phyloP scores from a whole-genome alignment of 228 moss, liverwort and hornwort genomes.

The Sphagnum fallax region DNA sequence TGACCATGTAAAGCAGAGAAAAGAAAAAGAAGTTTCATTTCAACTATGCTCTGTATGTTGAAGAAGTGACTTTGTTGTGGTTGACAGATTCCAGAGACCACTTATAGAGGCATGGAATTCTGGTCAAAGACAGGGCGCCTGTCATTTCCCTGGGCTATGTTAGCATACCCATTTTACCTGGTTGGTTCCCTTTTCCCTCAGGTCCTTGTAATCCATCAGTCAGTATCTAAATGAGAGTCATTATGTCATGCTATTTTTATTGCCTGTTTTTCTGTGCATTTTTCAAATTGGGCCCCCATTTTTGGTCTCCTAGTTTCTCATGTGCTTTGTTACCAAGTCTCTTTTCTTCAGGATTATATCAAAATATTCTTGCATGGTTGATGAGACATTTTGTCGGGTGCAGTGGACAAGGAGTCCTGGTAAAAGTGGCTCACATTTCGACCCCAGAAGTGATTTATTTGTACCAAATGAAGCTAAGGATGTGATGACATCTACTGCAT shows the following conservation, averaged over 20 bases:
- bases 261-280: no score
- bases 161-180: conserved; percentile 67
- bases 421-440: conserved; percentile 53
- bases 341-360: no score
- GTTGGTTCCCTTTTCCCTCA: conserved; percentile 9
- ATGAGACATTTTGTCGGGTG: not conserved
- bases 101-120: conserved; percentile 17
- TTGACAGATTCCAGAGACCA: conserved; percentile 26
- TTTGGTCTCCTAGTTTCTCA: no score
- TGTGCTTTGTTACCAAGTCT: not conserved
- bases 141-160: conserved; percentile 43
- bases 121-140: conserved; percentile 37
- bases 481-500: conserved; percentile 55
- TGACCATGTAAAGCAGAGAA: no score
- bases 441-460: conserved; percentile 61
- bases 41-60: no score
- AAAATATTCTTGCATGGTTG: not conserved
- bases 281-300: not conserved
- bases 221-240: no score
- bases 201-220: not conserved
- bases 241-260: no score
- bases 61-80: not conserved
- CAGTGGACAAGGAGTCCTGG: conserved; percentile 64
- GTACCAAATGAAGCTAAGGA: conserved; percentile 46
- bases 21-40: no score